Evolutionary conservation across 345 rosid species (phyloP), one percentile per base, ranked within the genome.

Genomic region (Cardamine resedifolia): DNA sequence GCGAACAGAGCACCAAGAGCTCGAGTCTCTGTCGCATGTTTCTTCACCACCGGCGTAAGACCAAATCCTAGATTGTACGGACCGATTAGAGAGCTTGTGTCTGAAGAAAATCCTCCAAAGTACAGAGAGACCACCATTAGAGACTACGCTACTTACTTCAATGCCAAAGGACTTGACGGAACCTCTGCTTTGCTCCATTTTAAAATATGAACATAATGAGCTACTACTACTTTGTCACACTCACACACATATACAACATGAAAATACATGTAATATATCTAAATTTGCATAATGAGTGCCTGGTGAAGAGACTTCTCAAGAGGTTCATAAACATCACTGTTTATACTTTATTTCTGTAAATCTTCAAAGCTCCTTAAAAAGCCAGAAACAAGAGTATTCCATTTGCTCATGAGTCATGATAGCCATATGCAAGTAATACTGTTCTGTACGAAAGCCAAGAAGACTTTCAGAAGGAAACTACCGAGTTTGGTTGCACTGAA

Each of bases 1-100:
- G 86, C 86, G 2, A 83, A 70, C 66, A 73, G 65, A 48, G 62
- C 73, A 0, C 8, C 68, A 51, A 10, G 75, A 75, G 34, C 86
- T 31, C 82, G 10, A 68, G 83, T 75, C 18, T 85, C 85, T 0
- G 70, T 79, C 16, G 84, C 83, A 0, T 78, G 84, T 66, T 84
- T 84, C 61, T 78, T 84, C 57, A 68, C 58, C 19, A 68, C 78
- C n/a, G 68, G 48, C n/a, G 7, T 59, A 7, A 58, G 52, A 66
- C 78, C 74, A 14, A 61, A 60, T 44, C 69, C 69, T 39, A 60
- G 64, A 63, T 4, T 75, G 8, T 79, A 79, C 47, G 81, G 78
- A 44, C 82, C 87, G 0, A 81, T 84, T 5, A 77, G 45, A 36
- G 83, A 87, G 81, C 43, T 85, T 66, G 72, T 82, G 50, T 82